Percentiles rank a stretch among this genome's conserved stretches.
These are phyloP conservation scores for Coniosporium apollinis DNA, from an alignment of 495 filamentous ascomycete genomes.

Conservation along the genomic window DNA sequence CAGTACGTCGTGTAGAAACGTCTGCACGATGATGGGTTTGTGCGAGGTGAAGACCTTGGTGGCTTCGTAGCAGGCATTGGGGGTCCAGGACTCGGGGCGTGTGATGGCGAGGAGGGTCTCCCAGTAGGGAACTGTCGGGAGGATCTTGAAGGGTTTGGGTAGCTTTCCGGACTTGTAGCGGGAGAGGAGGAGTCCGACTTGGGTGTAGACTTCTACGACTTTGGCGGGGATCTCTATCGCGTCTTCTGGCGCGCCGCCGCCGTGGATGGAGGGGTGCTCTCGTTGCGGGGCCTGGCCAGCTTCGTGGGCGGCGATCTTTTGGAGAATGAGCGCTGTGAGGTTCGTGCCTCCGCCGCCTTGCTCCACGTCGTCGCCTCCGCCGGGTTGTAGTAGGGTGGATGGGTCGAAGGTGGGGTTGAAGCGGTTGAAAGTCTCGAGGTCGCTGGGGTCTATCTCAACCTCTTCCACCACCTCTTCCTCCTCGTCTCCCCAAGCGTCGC, in stretches of 20 bases:
- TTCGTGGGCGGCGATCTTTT: constrained; percentile 89
- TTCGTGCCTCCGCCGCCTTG: constrained; percentile 46
- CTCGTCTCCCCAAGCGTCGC: constrained; percentile 38
- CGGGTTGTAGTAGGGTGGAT: constrained; percentile 21
- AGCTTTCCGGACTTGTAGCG: constrained; percentile 89
- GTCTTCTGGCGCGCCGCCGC: constrained; percentile 44
- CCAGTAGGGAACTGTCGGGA: constrained; percentile 83
- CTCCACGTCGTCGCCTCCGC: constrained; percentile 25
- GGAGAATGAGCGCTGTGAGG: constrained; percentile 77
- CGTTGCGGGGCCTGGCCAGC: constrained; percentile 32
- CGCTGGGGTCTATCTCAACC: constrained; percentile 66
- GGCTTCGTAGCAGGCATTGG: constrained; percentile 70
- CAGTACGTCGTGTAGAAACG: constrained; percentile 64
- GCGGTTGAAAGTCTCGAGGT: constrained; percentile 77
- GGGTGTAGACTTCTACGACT: constrained; percentile 82
- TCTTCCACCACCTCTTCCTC: constrained; percentile 42
- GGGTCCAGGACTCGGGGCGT: constrained; percentile 68
- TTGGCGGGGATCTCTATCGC: constrained; percentile 79
- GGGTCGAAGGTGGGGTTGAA: constrained; percentile 50
- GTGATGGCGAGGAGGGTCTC: constrained; percentile 72
- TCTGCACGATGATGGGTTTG: constrained; percentile 57
- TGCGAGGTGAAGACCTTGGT: constrained; percentile 79
- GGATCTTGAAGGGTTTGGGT: constrained; percentile 93
- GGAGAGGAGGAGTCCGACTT: constrained; percentile 76
- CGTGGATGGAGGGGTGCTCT: constrained; percentile 23